Base-by-base conservation (phyloP, 2,329 filamentous ascomycete species). In the Pseudovirgaria hyperparasitica region DNA sequence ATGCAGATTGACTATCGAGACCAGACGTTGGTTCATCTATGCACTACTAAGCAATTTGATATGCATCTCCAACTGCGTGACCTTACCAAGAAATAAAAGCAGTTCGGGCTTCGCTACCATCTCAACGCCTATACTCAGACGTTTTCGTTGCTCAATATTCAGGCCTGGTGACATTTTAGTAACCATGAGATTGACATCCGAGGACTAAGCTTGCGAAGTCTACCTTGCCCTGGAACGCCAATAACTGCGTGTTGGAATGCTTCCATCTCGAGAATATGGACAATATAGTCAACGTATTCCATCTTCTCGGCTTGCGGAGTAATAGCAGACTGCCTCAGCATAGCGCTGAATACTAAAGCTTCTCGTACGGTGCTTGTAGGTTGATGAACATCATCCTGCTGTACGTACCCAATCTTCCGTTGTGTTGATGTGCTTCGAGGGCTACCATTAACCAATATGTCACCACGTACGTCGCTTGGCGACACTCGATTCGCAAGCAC, bases 1-100 rank as follows among this genome's bases (percentile, higher is more conserved):
- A 75, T 1, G 70, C 67, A 6, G 68, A 62, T 21, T 65, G 63
- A 0, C 63, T 65, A 36, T 74, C 70, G 8, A 73, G 62, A 6
- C 70, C 70, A 3, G 67, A 72, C 0, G 64, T 67, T 0, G 64
- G 64, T 26, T 4, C n/a, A 11, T 4, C 11, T 28, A 20, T 2
- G 77, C 55, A 40, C 73, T 73, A 4, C 69, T 62, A n/a, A n/a
- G n/a, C n/a, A n/a, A n/a, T n/a, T n/a, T n/a, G n/a, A 10, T 10
- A 7, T 6, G 15, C 16, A 6, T 77, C 51, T 20, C n/a, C n/a
- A n/a, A n/a, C n/a, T n/a, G n/a, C n/a, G n/a, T n/a, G n/a, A n/a
- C n/a, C 46, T 10, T 9, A 26, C 15, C 9, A 19, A 11, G 46
- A 34, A 52, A 50, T 8, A 52, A 34, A 2, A 52, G 39, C 1